Percentiles rank a stretch among this genome's conserved stretches.
Conservation (phyloP, 2,329 filamentous ascomycete species). For the Talaromyces sp. region DNA sequence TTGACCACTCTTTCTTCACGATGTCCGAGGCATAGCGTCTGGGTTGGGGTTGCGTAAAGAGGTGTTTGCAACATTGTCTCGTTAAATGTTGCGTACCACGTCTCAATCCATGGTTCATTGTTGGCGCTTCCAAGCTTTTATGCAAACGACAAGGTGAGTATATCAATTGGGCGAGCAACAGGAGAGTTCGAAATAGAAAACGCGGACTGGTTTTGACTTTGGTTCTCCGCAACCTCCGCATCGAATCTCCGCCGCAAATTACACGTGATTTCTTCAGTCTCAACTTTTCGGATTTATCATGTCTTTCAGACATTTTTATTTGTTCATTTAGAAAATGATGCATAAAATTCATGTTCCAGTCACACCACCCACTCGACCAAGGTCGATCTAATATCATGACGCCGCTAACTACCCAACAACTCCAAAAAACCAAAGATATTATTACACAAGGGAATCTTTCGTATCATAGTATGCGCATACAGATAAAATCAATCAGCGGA, state of each 20-base stretch:
- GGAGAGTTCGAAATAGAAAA: not conserved
- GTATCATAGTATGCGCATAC: not conserved
- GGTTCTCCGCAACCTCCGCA: conserved; percentile 18
- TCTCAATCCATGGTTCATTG: conserved; percentile 30
- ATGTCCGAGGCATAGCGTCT: conserved; percentile 35
- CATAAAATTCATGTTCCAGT: not conserved
- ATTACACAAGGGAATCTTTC: not conserved
- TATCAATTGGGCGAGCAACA: not conserved
- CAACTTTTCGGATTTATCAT: not conserved
- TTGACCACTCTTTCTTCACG: conserved; percentile 72
- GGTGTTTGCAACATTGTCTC: conserved; percentile 13
- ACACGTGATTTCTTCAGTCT: conserved; percentile 15
- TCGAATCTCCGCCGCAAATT: conserved; percentile 7
- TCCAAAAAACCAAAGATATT: not conserved
- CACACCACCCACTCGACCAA: not conserved
- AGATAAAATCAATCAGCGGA: not conserved
- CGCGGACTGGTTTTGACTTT: not conserved
- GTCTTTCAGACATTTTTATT: not conserved
- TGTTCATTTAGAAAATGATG: not conserved
- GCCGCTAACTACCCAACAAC: conserved; percentile 6
- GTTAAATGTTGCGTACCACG: conserved; percentile 22
- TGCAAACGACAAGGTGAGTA: not conserved
- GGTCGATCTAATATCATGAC: not conserved
- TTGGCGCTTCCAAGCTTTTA: conserved; percentile 6
- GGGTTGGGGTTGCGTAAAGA: conserved; percentile 10